phyloP scores from a whole-genome alignment of 2,329 filamentous ascomycete species.

The Cladosporium sp. region DNA sequence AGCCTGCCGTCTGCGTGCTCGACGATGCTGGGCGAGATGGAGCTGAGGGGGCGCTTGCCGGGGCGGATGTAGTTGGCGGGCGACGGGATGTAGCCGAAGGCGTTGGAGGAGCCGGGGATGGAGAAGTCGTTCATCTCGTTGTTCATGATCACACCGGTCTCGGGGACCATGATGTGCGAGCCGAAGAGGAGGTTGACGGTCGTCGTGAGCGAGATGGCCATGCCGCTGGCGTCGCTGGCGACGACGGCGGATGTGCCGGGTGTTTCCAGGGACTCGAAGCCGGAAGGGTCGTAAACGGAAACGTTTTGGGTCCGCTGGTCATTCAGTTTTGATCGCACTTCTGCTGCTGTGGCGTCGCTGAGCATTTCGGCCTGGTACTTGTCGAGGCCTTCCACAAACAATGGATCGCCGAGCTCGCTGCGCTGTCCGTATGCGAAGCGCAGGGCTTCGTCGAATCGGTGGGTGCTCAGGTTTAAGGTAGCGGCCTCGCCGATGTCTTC shows the following conservation, averaged over 20 bases:
- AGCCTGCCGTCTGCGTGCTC: conserved; percentile 60
- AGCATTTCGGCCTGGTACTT: conserved; percentile 64
- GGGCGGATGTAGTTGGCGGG: conserved; percentile 75
- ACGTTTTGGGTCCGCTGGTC: conserved; percentile 67
- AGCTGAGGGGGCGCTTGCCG: conserved; percentile 75
- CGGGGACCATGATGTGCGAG: conserved; percentile 67
- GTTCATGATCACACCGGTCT: conserved; percentile 73
- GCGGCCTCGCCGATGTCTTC: conserved; percentile 53
- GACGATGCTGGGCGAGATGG: conserved; percentile 72
- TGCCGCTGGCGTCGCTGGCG: conserved; percentile 63
- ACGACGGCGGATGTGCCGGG: conserved; percentile 71
- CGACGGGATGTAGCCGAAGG: conserved; percentile 78
- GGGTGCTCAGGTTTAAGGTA: conserved; percentile 61
- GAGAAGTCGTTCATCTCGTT: conserved; percentile 67
- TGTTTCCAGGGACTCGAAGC: conserved; percentile 60
- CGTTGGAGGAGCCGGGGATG: conserved; percentile 69
- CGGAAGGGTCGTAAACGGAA: conserved; percentile 64
- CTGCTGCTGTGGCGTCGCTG: conserved; percentile 50
- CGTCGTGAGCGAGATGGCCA: conserved; percentile 76
- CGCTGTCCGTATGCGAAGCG: conserved; percentile 77
- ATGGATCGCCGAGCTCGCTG: conserved; percentile 74
- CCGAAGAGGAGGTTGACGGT: conserved; percentile 88
- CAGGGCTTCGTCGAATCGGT: conserved; percentile 82
- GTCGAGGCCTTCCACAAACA: conserved; percentile 59
- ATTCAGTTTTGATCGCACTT: conserved; percentile 60